Percentiles rank a stretch among this genome's conserved stretches.
phyloP scores from a whole-genome alignment of 2,329 filamentous ascomycete genomes.

The Aspergillus sclerotialis region DNA sequence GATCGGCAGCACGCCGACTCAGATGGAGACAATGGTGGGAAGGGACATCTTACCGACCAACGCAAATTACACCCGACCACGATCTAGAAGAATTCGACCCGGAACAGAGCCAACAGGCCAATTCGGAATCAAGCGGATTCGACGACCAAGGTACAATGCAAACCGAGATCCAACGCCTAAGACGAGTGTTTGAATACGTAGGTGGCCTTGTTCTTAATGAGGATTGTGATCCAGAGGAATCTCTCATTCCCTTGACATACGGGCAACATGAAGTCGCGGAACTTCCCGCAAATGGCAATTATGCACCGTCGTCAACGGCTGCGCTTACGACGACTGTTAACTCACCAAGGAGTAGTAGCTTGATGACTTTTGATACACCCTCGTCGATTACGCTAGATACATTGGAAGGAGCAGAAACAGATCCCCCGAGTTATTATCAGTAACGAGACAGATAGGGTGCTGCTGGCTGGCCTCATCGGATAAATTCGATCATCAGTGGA shows the following conservation, averaged over 20 bases:
- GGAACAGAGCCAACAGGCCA: slow-evolving; percentile 31
- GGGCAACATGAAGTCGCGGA: slow-evolving; percentile 9
- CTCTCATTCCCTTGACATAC: slow-evolving; percentile 1
- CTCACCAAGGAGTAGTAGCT: slow-evolving; percentile 19
- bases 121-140: slow-evolving; percentile 16
- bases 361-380: slow-evolving; percentile 21
- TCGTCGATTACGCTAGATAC: slow-evolving; percentile 22
- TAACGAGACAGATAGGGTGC: too few relatives aligned
- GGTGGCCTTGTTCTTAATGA: slow-evolving; percentile 40
- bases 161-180: slow-evolving; percentile 45
- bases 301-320: slow-evolving; percentile 15
- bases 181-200: slow-evolving; percentile 48
- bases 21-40: slow-evolving; percentile 47
- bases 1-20: slow-evolving; percentile 46
- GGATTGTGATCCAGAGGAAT: slow-evolving; percentile 13
- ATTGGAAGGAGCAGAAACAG: slow-evolving; percentile 13
- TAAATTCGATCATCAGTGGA: too few relatives aligned
- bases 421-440: slow-evolving; percentile 14
- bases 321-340: slow-evolving; percentile 19
- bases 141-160: slow-evolving; percentile 41
- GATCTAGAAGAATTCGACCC: slow-evolving; percentile 34
- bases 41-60: slow-evolving; percentile 24
- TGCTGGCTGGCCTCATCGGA: too few relatives aligned
- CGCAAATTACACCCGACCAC: slow-evolving; percentile 29
- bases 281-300: slow-evolving; percentile 6